A percentile compares a stretch with the other conserved stretches of the same genome.
These are phyloP conservation scores for Tuber aestivum DNA, from an alignment of 495 filamentous ascomycete species.

Conservation along the genomic window DNA sequence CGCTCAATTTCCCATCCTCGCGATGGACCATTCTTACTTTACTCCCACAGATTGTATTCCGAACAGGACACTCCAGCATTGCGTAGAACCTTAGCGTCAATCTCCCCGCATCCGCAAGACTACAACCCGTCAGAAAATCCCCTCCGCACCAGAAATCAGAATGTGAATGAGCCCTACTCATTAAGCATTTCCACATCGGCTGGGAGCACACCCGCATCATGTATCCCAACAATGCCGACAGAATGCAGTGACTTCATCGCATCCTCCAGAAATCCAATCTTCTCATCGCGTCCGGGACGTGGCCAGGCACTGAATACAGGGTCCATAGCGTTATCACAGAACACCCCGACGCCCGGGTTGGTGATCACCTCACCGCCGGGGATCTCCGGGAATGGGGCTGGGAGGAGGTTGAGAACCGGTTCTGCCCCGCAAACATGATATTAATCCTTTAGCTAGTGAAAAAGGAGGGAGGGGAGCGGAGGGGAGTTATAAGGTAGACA, in stretches of 20 bases:
- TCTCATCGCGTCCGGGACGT: constrained; percentile 49
- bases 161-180: constrained; percentile 21
- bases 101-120: constrained; percentile 46
- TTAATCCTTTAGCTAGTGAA: too few relatives aligned
- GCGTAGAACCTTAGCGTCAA: constrained; percentile 57
- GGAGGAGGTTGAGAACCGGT: constrained; percentile 53
- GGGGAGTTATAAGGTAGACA: neutral
- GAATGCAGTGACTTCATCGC: constrained; percentile 56
- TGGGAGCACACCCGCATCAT: constrained; percentile 56
- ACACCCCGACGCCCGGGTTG: constrained; percentile 57
- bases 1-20: constrained; percentile 47
- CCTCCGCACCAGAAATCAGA: neutral
- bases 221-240: constrained; percentile 57
- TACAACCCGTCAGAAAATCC: constrained; percentile 4
- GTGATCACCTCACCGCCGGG: constrained; percentile 56
- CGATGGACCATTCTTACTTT: constrained; percentile 42
- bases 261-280: constrained; percentile 48
- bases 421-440: constrained; percentile 22
- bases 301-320: constrained; percentile 53
- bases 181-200: constrained; percentile 51
- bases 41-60: constrained; percentile 54
- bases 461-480: neutral
- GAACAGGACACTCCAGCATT: constrained; percentile 57
- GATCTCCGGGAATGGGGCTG: constrained; percentile 49
- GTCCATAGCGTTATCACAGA: constrained; percentile 66